Base-by-base conservation (phyloP, 2,329 filamentous ascomycete genomes). In the Leptographium radiaticola region DNA sequence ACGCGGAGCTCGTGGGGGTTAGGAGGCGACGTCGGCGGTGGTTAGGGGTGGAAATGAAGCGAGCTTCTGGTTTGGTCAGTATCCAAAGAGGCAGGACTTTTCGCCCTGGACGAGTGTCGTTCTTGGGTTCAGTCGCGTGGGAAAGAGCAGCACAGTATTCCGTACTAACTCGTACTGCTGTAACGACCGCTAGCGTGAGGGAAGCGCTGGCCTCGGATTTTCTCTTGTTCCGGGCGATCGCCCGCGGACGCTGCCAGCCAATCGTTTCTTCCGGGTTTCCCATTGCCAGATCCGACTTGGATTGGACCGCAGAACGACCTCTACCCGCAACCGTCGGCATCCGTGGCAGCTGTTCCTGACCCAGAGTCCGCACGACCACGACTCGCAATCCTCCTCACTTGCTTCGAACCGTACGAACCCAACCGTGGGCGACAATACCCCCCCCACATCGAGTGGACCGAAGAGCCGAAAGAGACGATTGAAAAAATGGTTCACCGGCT, bases 401-500 rank as follows among this genome's bases (percentile, higher is more conserved):
- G 18, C 42, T 44, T 44, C 12, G 42, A 44, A 25, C 25, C 25
- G 25, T 25, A 25, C 20, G 20, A 44, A 7, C 38, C 42, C 42
- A 20, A 9, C n/a, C 12, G 8, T 20, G 15, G 39, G 39, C 39
- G 42, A 18, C 42, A n/a, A 47, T 47, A 9, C 15, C 13, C 11
- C 43, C 20, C 30, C 33, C 44, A 36, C 39, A 12, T 34, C 39
- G 25, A 25, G 25, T 25, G 16, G 25, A 52, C 49, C 44, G 48
- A 34, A 33, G 11, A n/a, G 13, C n/a, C 31, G 44, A 45, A 33
- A 39, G 1, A 10, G 44, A 48, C 39, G 10, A 49, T 8, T 15
- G 11, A 39, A 68, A 74, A 62, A 62, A 82, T 81, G 78, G 77
- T 81, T 59, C 70, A 73, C 71, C 76, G 80, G 67, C 75, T 89